These are phyloP conservation scores for Lachancea quebecensis DNA, from an alignment of 805 yeast genomes.

Conservation along the genomic window DNA sequence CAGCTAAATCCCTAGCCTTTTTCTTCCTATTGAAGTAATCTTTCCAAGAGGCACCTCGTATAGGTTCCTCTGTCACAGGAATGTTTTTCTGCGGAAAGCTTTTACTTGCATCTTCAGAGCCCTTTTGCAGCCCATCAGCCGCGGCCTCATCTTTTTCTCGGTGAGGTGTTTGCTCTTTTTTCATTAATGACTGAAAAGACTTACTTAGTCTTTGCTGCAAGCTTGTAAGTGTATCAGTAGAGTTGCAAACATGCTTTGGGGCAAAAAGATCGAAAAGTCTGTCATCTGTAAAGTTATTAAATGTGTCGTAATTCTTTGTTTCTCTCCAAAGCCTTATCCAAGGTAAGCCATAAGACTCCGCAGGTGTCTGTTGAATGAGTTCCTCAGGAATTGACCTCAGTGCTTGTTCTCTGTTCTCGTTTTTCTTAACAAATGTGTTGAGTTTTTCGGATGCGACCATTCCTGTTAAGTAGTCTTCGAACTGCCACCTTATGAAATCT, in stretches of 20 bases:
- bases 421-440: slow-evolving; percentile 43
- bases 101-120: not conserved
- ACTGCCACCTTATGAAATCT: slow-evolving; percentile 78
- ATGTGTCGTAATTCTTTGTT: slow-evolving; percentile 50
- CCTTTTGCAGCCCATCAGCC: not conserved
- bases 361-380: slow-evolving; percentile 28
- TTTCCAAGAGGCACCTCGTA: slow-evolving; percentile 22
- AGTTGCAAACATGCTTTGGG: slow-evolving; percentile 36
- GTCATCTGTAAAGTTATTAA: slow-evolving; percentile 54
- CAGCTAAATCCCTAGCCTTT: slow-evolving; percentile 7
- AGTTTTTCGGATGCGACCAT: slow-evolving; percentile 67
- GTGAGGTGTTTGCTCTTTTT: slow-evolving; percentile 11
- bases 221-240: slow-evolving; percentile 22
- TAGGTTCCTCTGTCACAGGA: slow-evolving; percentile 2
- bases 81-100: not conserved
- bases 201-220: slow-evolving; percentile 24
- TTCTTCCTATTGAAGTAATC: slow-evolving; percentile 23
- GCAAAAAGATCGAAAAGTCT: slow-evolving; percentile 59
- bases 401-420: slow-evolving; percentile 33
- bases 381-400: slow-evolving; percentile 27
- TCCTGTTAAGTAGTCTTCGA: slow-evolving; percentile 84
- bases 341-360: slow-evolving; percentile 36
- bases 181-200: slow-evolving; percentile 15
- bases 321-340: slow-evolving; percentile 49
- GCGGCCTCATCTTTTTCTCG: not conserved